Evolutionary conservation across 1,284 basidiomycete genomes (phyloP), one percentile per base, ranked within the genome.

Genomic region (Stygiomarasmius scandens): DNA sequence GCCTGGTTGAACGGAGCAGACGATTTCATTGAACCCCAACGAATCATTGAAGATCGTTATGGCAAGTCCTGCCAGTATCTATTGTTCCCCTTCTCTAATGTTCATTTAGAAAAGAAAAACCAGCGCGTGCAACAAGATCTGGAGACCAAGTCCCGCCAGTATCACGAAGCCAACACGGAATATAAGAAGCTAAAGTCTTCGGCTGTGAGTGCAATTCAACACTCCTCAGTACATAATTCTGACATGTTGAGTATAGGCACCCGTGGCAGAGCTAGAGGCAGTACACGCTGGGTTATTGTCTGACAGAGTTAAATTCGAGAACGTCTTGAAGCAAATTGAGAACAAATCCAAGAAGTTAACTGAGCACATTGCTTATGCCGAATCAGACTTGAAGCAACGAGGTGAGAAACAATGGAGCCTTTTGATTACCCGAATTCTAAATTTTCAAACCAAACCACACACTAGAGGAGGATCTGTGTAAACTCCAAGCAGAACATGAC

Each of bases 1-100:
- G 70, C 83, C 19, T 96, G 93, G 80, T 74, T 93, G 32, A 81
- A 86, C 46, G 84, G 85, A 2, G 79, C 80, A 10, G 92, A 95
- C 63, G 80, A 87, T 24, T 93, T 91, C 62, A 76, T 81, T 0
- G 85, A 89, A 57, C 85, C 87, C 51, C 87, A 92, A 55, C 79
- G 82, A 60, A 75, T 78, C 44, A 69, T 95, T 12, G 89, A 92
- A 63, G 84, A 86, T 29, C 84, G 87, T 58, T 95, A 93, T 70
- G 84, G 93, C 90, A 60, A 53, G 82, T 66, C 19, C 55, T 49
- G 14, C 38, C 44, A 12, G 49, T 51, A 29, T 14, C 8, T 16
- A 29, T n/a, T 27, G 19, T 19, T 49, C 3, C 2, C 19, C 20
- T 12, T 3, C 34, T 14, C 48, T 36, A 20, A 12, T n/a, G 9